Conservation (phyloP, 371 early-diverging fungal species). For the Saksenaea vasiformis region DNA sequence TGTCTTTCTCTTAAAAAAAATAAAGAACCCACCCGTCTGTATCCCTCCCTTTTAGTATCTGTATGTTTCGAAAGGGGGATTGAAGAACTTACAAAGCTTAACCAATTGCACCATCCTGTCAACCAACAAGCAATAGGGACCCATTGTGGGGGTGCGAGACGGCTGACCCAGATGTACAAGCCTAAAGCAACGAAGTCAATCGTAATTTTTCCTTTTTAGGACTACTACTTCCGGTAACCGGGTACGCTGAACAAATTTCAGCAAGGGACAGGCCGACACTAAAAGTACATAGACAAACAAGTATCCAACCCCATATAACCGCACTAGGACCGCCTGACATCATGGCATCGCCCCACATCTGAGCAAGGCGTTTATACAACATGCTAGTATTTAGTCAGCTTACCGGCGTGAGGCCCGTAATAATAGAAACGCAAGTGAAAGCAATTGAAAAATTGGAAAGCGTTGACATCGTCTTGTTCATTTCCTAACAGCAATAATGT, state of each 20-base stretch:
- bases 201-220: too few species aligned
- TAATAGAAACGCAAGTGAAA: constrained; percentile 61
- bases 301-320: constrained; percentile 72
- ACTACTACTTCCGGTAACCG: constrained; percentile 68
- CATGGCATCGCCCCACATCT: constrained; percentile 62
- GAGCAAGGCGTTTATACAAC: not conserved
- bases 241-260: constrained; percentile 75
- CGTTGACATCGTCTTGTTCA: constrained; percentile 66
- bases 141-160: constrained; percentile 53
- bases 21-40: constrained; percentile 22
- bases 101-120: constrained; percentile 64
- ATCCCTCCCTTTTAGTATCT: not conserved
- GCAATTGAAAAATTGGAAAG: constrained; percentile 65
- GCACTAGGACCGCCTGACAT: constrained; percentile 69
- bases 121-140: constrained; percentile 59
- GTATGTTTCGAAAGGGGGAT: not conserved
- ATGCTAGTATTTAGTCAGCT: not conserved
- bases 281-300: constrained; percentile 64
- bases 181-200: too few species aligned
- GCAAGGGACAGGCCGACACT: constrained; percentile 69
- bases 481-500: too few species aligned
- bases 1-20: not conserved
- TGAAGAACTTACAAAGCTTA: constrained; percentile 45
- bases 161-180: constrained; percentile 62
- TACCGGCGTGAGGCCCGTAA: constrained; percentile 63